Evolutionary conservation across 768 basidiomycete genomes (phyloP).

Genomic region (Mycena pura): DNA sequence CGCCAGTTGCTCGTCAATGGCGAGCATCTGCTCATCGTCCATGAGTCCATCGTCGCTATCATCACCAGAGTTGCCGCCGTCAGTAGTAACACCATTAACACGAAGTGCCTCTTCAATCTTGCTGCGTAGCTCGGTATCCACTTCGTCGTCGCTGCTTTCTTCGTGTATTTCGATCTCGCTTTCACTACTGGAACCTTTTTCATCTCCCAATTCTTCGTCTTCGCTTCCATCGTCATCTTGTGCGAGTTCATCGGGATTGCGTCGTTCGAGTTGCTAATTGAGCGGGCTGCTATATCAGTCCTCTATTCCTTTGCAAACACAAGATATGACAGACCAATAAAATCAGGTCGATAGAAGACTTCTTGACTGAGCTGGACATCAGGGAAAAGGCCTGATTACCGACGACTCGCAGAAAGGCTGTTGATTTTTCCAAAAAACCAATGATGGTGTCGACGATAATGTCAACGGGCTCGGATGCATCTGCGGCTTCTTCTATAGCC

Average conservation of each 20-base stretch:
- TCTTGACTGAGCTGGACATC: constrained; percentile 68
- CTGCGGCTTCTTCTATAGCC: no score
- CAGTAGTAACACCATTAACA: constrained; percentile 63
- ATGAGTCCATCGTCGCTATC: constrained; percentile 72
- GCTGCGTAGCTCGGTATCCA: constrained; percentile 67
- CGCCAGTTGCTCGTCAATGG: constrained; percentile 90
- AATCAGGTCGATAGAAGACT: constrained; percentile 80
- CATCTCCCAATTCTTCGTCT: constrained; percentile 45
- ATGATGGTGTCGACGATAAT: constrained; percentile 90
- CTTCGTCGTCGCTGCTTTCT: constrained; percentile 53
- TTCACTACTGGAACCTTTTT: constrained; percentile 39
- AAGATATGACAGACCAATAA: constrained; percentile 64
- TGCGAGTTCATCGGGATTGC: constrained; percentile 61
- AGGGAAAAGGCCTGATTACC: constrained; percentile 83
- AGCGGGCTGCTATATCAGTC: background rate
- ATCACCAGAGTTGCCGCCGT: constrained; percentile 56
- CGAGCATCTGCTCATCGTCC: constrained; percentile 99
- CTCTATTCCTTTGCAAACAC: constrained; percentile 1
- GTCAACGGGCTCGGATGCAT: constrained; percentile 70
- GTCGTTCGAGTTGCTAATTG: constrained; percentile 82
- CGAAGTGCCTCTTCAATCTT: constrained; percentile 71
- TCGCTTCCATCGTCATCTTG: constrained; percentile 54
- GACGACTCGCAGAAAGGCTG: constrained; percentile 78
- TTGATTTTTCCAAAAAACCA: constrained; percentile 85
- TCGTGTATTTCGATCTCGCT: constrained; percentile 43